Percentiles rank a stretch among this genome's conserved stretches.
Evolutionary conservation across 495 filamentous ascomycete species (phyloP).

Genomic region (Friedmanniomyces endolithicus): DNA sequence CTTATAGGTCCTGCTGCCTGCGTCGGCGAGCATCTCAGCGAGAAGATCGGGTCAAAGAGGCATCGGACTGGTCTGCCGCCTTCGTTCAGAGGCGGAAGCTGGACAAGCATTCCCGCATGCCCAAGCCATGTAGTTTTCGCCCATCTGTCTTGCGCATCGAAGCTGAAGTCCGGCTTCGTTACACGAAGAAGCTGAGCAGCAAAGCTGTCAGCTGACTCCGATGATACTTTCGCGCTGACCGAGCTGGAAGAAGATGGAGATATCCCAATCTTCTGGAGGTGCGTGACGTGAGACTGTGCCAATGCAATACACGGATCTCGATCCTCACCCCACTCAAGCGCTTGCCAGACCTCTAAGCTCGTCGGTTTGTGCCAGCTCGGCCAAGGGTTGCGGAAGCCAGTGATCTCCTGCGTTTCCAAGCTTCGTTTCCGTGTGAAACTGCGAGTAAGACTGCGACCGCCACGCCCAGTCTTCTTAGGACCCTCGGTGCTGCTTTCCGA

Average conservation of each 20-base stretch:
- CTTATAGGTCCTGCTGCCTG: slow-evolving; percentile 37
- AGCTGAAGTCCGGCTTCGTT: slow-evolving; percentile 28
- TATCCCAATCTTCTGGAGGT: neutral
- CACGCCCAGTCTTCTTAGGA: neutral
- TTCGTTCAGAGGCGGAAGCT: slow-evolving; percentile 16
- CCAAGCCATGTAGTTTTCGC: slow-evolving; percentile 39
- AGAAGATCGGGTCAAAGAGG: slow-evolving; percentile 44
- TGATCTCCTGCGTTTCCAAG: neutral
- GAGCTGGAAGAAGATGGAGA: neutral
- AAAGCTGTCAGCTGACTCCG: neutral
- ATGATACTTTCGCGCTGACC: neutral
- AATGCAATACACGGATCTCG: slow-evolving; percentile 5
- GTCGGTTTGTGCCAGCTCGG: slow-evolving; percentile 34
- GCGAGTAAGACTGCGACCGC: neutral
- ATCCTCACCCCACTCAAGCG: slow-evolving; percentile 8
- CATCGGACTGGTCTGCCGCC: slow-evolving; percentile 26
- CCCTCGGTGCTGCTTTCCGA: neutral
- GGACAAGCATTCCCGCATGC: slow-evolving; percentile 38
- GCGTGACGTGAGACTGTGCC: neutral
- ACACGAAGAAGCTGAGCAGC: slow-evolving; percentile 22
- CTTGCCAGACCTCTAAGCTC: neutral
- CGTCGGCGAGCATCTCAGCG: slow-evolving; percentile 36
- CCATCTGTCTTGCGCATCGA: slow-evolving; percentile 4
- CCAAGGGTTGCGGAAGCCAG: slow-evolving; percentile 42
- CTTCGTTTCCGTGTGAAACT: neutral